Conservation (phyloP, 148 eudicot species). For the Silene latifolia region DNA sequence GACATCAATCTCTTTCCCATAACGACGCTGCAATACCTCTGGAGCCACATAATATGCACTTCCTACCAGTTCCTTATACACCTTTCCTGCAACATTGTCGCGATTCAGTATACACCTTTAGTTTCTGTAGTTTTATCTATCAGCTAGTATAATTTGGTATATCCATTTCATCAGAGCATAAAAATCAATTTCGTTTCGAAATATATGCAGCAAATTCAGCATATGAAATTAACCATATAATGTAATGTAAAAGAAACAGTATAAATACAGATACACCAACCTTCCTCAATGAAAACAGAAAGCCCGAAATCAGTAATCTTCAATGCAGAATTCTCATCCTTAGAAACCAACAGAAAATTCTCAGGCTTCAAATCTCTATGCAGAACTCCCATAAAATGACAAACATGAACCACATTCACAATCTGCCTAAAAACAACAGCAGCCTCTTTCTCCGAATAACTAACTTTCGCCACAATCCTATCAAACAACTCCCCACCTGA, state of each 20-base stretch:
- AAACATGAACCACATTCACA: slow-evolving; percentile 87
- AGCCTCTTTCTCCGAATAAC: slow-evolving; percentile 74
- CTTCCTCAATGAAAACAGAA: slow-evolving; percentile 82
- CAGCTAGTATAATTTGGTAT: no score
- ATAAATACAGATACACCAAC: slow-evolving; percentile 26
- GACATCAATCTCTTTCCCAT: no score
- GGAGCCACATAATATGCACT: slow-evolving; percentile 26
- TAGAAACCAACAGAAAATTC: slow-evolving; percentile 68
- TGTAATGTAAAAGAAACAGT: background rate
- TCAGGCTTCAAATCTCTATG: slow-evolving; percentile 95
- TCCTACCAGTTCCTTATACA: slow-evolving; percentile 61
- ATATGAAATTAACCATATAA: background rate
- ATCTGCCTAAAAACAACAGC: slow-evolving; percentile 73
- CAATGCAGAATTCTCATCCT: slow-evolving; percentile 44
- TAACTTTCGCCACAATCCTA: slow-evolving; percentile 55
- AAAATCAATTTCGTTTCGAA: background rate
- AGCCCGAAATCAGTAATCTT: slow-evolving; percentile 93
- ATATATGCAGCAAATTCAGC: background rate
- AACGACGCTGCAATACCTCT: no score
- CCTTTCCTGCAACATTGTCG: slow-evolving; percentile 42
- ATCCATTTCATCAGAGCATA: background rate
- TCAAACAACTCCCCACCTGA: slow-evolving; percentile 85
- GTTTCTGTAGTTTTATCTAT: no score
- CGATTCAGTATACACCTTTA: background rate
- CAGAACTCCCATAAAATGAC: slow-evolving; percentile 97